These are phyloP conservation scores for Conoideocrella luteorostrata DNA, from an alignment of 2,329 filamentous ascomycete genomes.

Conservation along the genomic window DNA sequence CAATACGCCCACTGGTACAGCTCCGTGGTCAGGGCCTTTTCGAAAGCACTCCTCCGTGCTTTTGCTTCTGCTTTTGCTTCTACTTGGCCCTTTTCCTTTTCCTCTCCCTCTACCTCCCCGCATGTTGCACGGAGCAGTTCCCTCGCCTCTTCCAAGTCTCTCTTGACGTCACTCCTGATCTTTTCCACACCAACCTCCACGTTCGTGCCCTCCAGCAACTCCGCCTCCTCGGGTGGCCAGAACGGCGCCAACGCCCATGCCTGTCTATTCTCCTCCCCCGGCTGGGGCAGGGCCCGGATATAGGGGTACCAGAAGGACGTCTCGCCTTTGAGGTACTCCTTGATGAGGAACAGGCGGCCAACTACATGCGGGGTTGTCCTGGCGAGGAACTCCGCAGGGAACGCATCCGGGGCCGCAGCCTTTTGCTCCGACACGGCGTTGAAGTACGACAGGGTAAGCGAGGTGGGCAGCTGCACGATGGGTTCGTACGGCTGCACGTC, in stretches of 20 bases:
- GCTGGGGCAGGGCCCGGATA: constrained; percentile 58
- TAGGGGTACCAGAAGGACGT: constrained; percentile 64
- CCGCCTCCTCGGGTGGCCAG: constrained; percentile 55
- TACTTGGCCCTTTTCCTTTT: no score
- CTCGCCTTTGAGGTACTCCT: constrained; percentile 54
- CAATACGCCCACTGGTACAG: constrained; percentile 60
- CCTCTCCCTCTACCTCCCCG: no score
- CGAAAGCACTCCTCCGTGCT: constrained; percentile 20
- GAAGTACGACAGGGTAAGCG: constrained; percentile 51
- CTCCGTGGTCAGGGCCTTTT: constrained; percentile 33
- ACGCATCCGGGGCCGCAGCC: no score
- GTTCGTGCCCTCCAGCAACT: constrained; percentile 49
- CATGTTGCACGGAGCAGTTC: constrained; percentile 28
- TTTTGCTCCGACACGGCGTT: constrained; percentile 36
- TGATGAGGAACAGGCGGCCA: constrained; percentile 62
- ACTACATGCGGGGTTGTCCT: constrained; percentile 51
- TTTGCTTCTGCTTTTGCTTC: no score
- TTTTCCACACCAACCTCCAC: constrained; percentile 42
- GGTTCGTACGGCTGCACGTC: constrained; percentile 30
- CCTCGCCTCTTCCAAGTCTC: constrained; percentile 39
- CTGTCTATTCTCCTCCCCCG: constrained; percentile 34
- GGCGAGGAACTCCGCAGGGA: constrained; percentile 45
- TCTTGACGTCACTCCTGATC: constrained; percentile 39
- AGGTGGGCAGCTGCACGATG: constrained; percentile 47
- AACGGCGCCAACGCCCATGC: constrained; percentile 54